These are phyloP conservation scores for Suhomyces emberorum DNA, from an alignment of 805 yeast species.

Conservation along the genomic window DNA sequence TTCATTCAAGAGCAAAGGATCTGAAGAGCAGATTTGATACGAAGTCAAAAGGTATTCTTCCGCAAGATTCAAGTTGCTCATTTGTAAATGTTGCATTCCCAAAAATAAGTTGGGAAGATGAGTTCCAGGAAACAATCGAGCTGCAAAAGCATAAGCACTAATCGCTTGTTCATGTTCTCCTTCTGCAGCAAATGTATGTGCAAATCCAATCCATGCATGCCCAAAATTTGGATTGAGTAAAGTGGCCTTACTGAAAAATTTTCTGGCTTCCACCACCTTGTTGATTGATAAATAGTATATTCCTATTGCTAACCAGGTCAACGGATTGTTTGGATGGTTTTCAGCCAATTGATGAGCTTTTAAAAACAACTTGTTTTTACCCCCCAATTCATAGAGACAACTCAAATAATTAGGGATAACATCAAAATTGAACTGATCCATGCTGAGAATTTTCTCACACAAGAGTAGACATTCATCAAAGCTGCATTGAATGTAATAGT, in stretches of 20 bases:
- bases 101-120: constrained; percentile 85
- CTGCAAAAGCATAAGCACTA: constrained; percentile 94
- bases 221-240: constrained; percentile 85
- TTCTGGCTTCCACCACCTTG: constrained; percentile 77
- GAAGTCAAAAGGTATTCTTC: constrained; percentile 82
- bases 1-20: constrained; percentile 87
- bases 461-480: constrained; percentile 71
- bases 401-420: constrained; percentile 77
- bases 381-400: constrained; percentile 80
- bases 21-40: constrained; percentile 72
- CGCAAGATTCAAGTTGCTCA: constrained; percentile 78
- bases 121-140: constrained; percentile 84
- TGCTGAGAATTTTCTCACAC: constrained; percentile 58
- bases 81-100: constrained; percentile 94
- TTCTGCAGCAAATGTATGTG: constrained; percentile 95
- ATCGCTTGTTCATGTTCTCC: constrained; percentile 99
- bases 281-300: constrained; percentile 77
- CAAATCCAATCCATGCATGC: constrained; percentile 97
- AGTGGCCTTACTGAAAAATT: constrained; percentile 85
- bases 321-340: constrained; percentile 71
- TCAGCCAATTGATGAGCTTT: constrained; percentile 85
- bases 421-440: constrained; percentile 69
- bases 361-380: constrained; percentile 73
- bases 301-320: constrained; percentile 92
- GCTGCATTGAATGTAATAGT: constrained; percentile 68